Conservation (phyloP, 2,329 filamentous ascomycete genomes). For the Hymenoscyphus repandus region DNA sequence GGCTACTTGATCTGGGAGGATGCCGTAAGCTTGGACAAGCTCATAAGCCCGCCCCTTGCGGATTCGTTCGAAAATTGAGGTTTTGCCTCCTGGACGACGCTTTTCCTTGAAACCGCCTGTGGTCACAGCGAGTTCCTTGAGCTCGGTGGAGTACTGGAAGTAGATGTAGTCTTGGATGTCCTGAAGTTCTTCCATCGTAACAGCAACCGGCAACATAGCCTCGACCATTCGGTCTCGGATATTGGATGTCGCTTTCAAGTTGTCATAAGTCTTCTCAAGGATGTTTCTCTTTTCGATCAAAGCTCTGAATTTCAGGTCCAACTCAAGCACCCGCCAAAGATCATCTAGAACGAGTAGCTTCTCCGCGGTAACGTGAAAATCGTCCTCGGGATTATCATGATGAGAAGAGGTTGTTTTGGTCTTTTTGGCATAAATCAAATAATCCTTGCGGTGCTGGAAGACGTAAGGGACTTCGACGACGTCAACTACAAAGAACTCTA, state of each 20-base stretch:
- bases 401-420: slow-evolving; percentile 46
- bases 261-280: slow-evolving; percentile 73
- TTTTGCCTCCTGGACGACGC: slow-evolving; percentile 75
- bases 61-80: slow-evolving; percentile 76
- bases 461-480: slow-evolving; percentile 96
- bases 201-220: slow-evolving; percentile 72
- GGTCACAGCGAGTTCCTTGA: slow-evolving; percentile 71
- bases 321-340: slow-evolving; percentile 89
- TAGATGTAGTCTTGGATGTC: slow-evolving; percentile 95
- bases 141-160: slow-evolving; percentile 80
- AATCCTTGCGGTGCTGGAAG: slow-evolving; percentile 97
- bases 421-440: slow-evolving; percentile 84
- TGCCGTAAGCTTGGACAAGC: slow-evolving; percentile 84
- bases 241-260: slow-evolving; percentile 55
- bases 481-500: slow-evolving; percentile 92
- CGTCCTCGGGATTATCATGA: slow-evolving; percentile 63
- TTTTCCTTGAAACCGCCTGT: slow-evolving; percentile 59
- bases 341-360: slow-evolving; percentile 90
- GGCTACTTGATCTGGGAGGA: slow-evolving; percentile 82
- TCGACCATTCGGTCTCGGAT: slow-evolving; percentile 72
- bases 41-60: slow-evolving; percentile 74
- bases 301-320: slow-evolving; percentile 92
- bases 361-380: slow-evolving; percentile 72
- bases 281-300: slow-evolving; percentile 87
- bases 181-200: slow-evolving; percentile 90